These are phyloP conservation scores for Fusarium xyrophilum DNA, from an alignment of 2,329 filamentous ascomycete genomes.

Conservation along the genomic window DNA sequence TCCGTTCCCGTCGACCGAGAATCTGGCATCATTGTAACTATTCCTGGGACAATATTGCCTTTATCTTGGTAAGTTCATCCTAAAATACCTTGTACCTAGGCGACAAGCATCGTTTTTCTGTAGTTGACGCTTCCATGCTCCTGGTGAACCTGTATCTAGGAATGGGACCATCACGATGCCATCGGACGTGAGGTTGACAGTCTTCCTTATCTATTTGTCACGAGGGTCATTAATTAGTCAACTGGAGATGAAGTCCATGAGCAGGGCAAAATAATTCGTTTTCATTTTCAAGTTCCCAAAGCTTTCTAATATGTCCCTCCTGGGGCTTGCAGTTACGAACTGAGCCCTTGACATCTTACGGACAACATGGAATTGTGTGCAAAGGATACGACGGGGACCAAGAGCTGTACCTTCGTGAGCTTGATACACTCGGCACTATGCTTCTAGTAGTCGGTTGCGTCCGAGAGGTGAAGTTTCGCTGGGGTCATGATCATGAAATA, in stretches of 20 bases:
- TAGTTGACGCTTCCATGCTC: not conserved
- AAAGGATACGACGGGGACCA: not conserved
- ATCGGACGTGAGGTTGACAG: not conserved
- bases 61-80: not conserved
- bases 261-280: not conserved
- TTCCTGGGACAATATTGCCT: not conserved
- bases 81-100: not conserved
- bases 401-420: not conserved
- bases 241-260: not conserved
- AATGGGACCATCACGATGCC: not conserved
- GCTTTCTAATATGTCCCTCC: not conserved
- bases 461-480: too few species aligned
- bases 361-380: not conserved
- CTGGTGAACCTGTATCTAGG: not conserved
- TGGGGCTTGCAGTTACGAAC: conserved; percentile 3
- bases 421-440: not conserved
- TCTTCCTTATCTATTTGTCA: conserved; percentile 21
- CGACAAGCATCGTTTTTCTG: not conserved
- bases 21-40: not conserved
- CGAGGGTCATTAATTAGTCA: not conserved
- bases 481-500: not conserved
- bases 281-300: not conserved
- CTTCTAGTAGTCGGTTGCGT: not conserved
- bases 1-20: not conserved
- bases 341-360: conserved; percentile 5